Evolutionary conservation across 768 basidiomycete genomes (phyloP).

Genomic region (Chlorophyllum brunneum): DNA sequence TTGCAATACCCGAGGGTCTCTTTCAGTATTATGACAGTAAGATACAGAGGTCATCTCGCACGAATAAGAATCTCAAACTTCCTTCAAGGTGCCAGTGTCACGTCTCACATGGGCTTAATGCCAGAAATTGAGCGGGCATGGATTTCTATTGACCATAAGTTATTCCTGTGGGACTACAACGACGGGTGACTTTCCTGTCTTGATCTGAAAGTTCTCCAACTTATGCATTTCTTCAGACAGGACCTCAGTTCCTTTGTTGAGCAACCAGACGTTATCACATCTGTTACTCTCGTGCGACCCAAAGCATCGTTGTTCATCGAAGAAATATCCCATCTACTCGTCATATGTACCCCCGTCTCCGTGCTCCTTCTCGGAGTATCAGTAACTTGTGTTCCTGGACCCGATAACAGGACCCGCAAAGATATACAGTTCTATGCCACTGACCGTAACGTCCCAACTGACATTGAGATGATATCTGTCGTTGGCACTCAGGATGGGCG

Average conservation of each 20-base stretch:
- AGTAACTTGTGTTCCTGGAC: conserved; percentile 39
- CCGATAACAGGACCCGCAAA: conserved; percentile 42
- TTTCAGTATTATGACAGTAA: conserved; percentile 77
- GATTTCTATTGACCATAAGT: conserved; percentile 91
- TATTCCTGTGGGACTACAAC: conserved; percentile 95
- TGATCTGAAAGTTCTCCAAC: not conserved
- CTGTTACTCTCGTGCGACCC: conserved; percentile 85
- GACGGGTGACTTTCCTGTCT: conserved; percentile 58
- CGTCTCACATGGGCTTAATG: conserved; percentile 86
- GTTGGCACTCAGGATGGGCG: conserved; percentile 76
- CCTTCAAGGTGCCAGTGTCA: conserved; percentile 57
- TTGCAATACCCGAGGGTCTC: conserved; percentile 73
- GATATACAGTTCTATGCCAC: conserved; percentile 90
- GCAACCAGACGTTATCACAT: conserved; percentile 84
- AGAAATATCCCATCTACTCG: conserved; percentile 83
- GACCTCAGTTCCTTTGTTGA: conserved; percentile 91
- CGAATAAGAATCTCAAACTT: conserved; percentile 14
- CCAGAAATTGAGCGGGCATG: conserved; percentile 93
- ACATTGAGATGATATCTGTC: conserved; percentile 84
- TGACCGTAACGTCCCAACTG: conserved; percentile 73
- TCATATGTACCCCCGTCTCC: conserved; percentile 84
- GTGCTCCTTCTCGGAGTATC: conserved; percentile 85
- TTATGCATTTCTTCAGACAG: conserved; percentile 43
- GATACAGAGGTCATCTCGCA: conserved; percentile 18
- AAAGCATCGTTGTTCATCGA: conserved; percentile 88